Percentiles rank a stretch among this genome's conserved stretches.
Evolutionary conservation across 306 rosid species (phyloP).

Genomic region (Ochetophila trinervis): DNA sequence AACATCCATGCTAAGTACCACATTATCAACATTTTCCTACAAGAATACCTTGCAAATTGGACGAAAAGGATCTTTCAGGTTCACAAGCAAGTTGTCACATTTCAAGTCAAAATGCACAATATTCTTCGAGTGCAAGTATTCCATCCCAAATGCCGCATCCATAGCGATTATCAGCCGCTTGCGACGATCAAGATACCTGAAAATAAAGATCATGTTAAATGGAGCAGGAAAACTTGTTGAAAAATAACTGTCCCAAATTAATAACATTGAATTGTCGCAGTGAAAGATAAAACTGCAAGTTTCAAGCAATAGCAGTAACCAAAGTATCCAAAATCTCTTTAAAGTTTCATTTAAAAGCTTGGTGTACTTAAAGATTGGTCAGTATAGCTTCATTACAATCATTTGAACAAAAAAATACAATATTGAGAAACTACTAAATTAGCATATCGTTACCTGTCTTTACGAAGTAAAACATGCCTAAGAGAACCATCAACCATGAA

Average conservation of each 20-base stretch:
- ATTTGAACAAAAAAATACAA: no score
- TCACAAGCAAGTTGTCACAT: slow-evolving; percentile 89
- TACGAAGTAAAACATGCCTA: slow-evolving; percentile 67
- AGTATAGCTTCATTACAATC: no score
- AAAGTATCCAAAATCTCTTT: no score
- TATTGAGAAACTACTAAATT: no score
- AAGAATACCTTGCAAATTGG: slow-evolving; percentile 88
- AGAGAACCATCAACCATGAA: slow-evolving; percentile 93
- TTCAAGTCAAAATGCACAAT: slow-evolving; percentile 91
- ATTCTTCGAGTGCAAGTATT: slow-evolving; percentile 81
- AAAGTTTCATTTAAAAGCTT: no score
- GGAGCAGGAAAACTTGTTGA: neutral
- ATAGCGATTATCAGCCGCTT: slow-evolving; percentile 84
- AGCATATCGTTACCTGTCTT: slow-evolving; percentile 52
- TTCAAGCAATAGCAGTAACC: no score
- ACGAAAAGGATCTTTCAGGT: slow-evolving; percentile 72
- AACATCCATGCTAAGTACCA: neutral
- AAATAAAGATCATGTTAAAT: neutral
- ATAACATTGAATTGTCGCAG: neutral
- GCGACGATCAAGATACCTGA: slow-evolving; percentile 80
- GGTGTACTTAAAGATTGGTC: no score
- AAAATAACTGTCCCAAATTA: neutral
- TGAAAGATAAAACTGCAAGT: neutral
- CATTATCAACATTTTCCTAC: neutral
- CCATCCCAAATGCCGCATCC: slow-evolving; percentile 99